Evolutionary conservation across 768 basidiomycete genomes (phyloP).

Genomic region (Suillus americanus): DNA sequence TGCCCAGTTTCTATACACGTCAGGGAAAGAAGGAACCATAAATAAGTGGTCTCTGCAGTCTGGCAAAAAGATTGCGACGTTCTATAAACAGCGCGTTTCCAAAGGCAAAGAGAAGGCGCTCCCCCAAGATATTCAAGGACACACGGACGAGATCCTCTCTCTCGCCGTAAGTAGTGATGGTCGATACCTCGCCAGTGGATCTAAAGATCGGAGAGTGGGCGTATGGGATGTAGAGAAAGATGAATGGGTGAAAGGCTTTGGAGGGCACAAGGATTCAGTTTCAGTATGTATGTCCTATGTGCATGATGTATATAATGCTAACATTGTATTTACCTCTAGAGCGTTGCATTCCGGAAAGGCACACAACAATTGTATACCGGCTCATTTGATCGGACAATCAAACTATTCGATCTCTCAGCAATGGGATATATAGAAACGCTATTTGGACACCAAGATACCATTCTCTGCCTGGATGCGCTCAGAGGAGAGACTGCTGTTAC

Average conservation of each 20-base stretch:
- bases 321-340: conserved; percentile 35
- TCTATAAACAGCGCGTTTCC: conserved; percentile 59
- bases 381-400: conserved; percentile 86
- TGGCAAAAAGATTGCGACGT: conserved; percentile 57
- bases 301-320: conserved; percentile 37
- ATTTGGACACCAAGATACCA: conserved; percentile 94
- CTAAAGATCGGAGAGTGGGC: conserved; percentile 77
- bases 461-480: conserved; percentile 76
- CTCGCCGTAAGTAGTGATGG: conserved; percentile 87
- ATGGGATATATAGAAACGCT: conserved; percentile 95
- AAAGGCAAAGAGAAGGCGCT: conserved; percentile 62
- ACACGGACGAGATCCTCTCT: conserved; percentile 82
- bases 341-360: conserved; percentile 74
- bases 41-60: conserved; percentile 78
- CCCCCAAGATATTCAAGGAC: conserved; percentile 57
- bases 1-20: conserved; percentile 74
- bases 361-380: conserved; percentile 68
- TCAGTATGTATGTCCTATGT: conserved; percentile 49
- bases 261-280: conserved; percentile 72
- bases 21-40: conserved; percentile 90
- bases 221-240: conserved; percentile 82
- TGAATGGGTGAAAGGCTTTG: conserved; percentile 78
- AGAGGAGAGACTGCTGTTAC: conserved; percentile 84
- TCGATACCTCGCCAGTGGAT: conserved; percentile 81
- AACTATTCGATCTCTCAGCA: conserved; percentile 79